Evolutionary conservation across 2,329 filamentous ascomycete genomes (phyloP).

Genomic region (Blastomyces silverae): DNA sequence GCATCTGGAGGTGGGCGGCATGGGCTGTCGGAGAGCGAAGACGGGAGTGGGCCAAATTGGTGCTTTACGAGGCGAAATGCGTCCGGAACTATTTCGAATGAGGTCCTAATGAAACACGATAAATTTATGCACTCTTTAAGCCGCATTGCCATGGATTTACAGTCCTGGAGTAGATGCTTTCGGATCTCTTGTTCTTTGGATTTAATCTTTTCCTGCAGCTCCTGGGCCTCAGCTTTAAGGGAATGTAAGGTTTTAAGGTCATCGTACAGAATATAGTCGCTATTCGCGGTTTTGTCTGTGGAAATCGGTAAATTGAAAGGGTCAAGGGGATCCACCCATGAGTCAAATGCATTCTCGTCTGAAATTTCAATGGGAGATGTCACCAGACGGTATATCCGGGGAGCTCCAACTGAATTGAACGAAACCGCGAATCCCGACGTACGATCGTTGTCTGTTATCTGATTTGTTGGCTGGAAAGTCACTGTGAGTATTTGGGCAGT

Average conservation of each 20-base stretch:
- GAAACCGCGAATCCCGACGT: slow-evolving; percentile 33
- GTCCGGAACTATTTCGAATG: slow-evolving; percentile 28
- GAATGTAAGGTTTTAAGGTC: slow-evolving; percentile 26
- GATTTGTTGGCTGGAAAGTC: slow-evolving; percentile 23
- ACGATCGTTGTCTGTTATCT: slow-evolving; percentile 21
- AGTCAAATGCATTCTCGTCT: slow-evolving; percentile 23
- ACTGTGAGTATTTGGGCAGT: slow-evolving; percentile 29
- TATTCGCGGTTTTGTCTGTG: background rate
- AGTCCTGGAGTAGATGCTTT: slow-evolving; percentile 28
- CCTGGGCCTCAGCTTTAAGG: slow-evolving; percentile 25
- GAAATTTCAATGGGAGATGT: slow-evolving; percentile 24
- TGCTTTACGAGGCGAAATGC: slow-evolving; percentile 27
- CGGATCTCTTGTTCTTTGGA: slow-evolving; percentile 27
- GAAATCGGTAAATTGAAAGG: slow-evolving; percentile 15
- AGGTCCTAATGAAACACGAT: slow-evolving; percentile 29
- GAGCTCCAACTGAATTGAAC: slow-evolving; percentile 26
- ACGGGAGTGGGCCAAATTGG: slow-evolving; percentile 26
- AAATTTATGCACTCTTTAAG: slow-evolving; percentile 26
- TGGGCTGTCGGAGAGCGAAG: slow-evolving; percentile 20
- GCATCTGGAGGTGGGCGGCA: slow-evolving; percentile 11
- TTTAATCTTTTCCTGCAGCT: slow-evolving; percentile 25
- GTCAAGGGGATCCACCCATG: slow-evolving; percentile 22
- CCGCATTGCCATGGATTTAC: slow-evolving; percentile 23
- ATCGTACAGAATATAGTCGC: slow-evolving; percentile 21
- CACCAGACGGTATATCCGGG: slow-evolving; percentile 27